Evolutionary conservation across 768 basidiomycete genomes (phyloP), one percentile per base, ranked within the genome.

Genomic region (Amylocystis lapponica): DNA sequence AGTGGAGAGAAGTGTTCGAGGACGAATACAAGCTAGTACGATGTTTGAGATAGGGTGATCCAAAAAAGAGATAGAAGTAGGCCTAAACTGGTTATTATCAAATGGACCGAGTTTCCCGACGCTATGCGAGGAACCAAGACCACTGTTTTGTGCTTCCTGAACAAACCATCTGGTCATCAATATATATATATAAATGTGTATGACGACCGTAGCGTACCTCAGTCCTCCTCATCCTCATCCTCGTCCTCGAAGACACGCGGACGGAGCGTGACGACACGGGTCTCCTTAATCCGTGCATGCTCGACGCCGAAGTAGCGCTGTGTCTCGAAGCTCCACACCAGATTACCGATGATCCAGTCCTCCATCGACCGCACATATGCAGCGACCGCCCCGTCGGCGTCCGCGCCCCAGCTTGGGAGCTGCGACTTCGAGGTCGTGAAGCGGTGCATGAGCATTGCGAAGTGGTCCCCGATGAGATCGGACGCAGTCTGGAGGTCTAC

Each of bases 301-400:
- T 68, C 63, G 47, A 69, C 62, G 35, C 81, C 82, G 54, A 86
- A 84, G 65, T 86, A 84, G 27, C 80, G 70, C 51, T 74, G 72
- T 23, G 76, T 79, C 60, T 83, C 76, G 60, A 86, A 83, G 55
- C 79, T 78, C 82, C 81, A 82, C 45, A 68, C 71, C 40, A 81
- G 62, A 63, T 81, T 83, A 21, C 80, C 81, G 54, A 74, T 66
- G 45, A 78, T 67, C 80, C 80, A 83, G 49, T 69, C 67, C 41
- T 75, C 76, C 41, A 79, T 64, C 4, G 71, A 75, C 39, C 78
- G 69, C 45, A 81, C 67, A 59, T 77, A 79, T 4, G 63, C 68
- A 36, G 64, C 59, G 39, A 79, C 72, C 45, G 78, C 72, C 11
- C 63, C 55, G 51, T 83, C 78, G 26, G 54, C 33, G 11, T 66